A percentile compares a stretch with the other conserved stretches of the same genome.
Conservation (phyloP, 2,329 filamentous ascomycete genomes). For the Aciculosporium take region DNA sequence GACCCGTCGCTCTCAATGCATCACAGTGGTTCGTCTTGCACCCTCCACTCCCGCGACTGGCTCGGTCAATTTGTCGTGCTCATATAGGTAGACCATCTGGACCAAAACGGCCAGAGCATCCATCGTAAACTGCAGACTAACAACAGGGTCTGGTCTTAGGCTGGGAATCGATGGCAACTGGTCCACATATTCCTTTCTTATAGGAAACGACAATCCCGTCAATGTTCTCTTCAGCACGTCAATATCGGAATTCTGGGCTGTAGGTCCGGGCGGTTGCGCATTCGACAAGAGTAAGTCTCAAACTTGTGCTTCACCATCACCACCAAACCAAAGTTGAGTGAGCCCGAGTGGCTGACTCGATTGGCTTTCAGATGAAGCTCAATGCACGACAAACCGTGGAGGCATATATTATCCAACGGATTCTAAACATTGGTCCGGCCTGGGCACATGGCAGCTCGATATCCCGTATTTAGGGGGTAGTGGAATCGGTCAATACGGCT, state of each 20-base stretch:
- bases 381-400: slow-evolving; percentile 44
- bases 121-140: neutral
- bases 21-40: slow-evolving; percentile 11
- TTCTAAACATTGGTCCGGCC: slow-evolving; percentile 43
- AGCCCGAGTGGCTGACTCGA: slow-evolving; percentile 9
- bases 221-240: slow-evolving; percentile 45
- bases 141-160: slow-evolving; percentile 26
- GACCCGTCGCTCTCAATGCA: slow-evolving; percentile 11
- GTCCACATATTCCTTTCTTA: slow-evolving; percentile 49
- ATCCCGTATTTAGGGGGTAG: slow-evolving; percentile 41
- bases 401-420: slow-evolving; percentile 37
- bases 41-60: neutral
- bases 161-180: slow-evolving; percentile 54
- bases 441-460: slow-evolving; percentile 47
- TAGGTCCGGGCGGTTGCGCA: slow-evolving; percentile 43
- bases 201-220: slow-evolving; percentile 27
- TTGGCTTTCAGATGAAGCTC: slow-evolving; percentile 24
- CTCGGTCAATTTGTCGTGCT: neutral
- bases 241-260: slow-evolving; percentile 56
- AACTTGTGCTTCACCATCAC: neutral
- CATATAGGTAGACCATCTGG: neutral
- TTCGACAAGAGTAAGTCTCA: slow-evolving; percentile 26
- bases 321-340: neutral
- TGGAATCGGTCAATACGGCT: slow-evolving; percentile 52
- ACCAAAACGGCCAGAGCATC: neutral